Evolutionary conservation across 148 eudicot species (phyloP).

Genomic region (Spergularia bocconei): DNA sequence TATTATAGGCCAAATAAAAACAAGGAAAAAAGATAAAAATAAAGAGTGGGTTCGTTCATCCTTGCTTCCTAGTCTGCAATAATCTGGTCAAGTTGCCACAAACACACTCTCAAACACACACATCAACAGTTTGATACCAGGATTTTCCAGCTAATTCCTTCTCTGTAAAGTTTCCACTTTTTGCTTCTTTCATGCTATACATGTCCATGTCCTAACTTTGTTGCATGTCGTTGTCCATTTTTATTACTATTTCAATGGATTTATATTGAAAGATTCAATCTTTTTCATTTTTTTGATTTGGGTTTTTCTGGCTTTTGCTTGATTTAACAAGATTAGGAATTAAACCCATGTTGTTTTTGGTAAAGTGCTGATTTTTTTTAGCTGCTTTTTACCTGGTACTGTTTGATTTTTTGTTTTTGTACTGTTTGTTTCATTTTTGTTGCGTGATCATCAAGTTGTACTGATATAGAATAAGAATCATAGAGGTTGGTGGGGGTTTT

Average conservation of each 20-base stretch:
- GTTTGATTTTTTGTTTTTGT: neutral
- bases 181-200: slow-evolving; percentile 14
- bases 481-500: neutral
- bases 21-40: neutral
- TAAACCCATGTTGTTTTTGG: neutral
- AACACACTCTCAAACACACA: slow-evolving; percentile 1
- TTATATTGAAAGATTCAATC: slow-evolving; percentile 15
- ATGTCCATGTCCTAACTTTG: slow-evolving; percentile 3
- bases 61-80: slow-evolving; percentile 34
- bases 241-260: neutral
- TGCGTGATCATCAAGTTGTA: neutral
- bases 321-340: neutral
- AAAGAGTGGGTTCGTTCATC: neutral
- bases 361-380: neutral
- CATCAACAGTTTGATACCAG: neutral
- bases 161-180: slow-evolving; percentile 24
- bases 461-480: neutral
- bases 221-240: neutral
- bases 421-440: slow-evolving; percentile 7
- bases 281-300: slow-evolving; percentile 20
- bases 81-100: slow-evolving; percentile 30
- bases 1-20: neutral
- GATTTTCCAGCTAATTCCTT: slow-evolving; percentile 30
- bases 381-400: neutral
- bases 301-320: slow-evolving; percentile 20